Evolutionary conservation across 1,284 basidiomycete species (phyloP), one percentile per base, ranked within the genome.

Genomic region (Fomes fomentarius): DNA sequence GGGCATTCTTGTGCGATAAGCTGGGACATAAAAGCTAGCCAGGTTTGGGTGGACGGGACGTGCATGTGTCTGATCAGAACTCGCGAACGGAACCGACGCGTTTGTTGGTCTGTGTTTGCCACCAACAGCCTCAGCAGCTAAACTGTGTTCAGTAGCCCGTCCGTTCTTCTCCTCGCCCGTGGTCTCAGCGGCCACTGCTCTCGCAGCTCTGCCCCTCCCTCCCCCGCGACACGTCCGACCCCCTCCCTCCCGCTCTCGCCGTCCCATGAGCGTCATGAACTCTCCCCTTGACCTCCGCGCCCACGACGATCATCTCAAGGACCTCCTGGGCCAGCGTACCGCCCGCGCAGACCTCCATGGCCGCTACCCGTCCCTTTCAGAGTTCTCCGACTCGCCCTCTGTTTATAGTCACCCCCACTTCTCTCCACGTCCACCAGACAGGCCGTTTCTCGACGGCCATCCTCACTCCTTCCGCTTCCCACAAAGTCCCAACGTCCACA

Each of bases 381-480:
- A 85, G 60, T 78, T 78, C 60, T 77, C 82, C 41, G 85, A 88
- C 68, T 81, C 86, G 53, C 85, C 85, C 63, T 89, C 87, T 41
- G 72, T 87, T 59, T 88, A 89, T 67, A 84, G 80, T 66, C 79
- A 76, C 60, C 63, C 79, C 50, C 75, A 78, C 66, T 81, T 83
- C 67, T 83, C 83, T 39, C 81, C 80, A 40, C 74, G 69, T 34
- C 70, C 74, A 9, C 64, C 64, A 30, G 68, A 73, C 58, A 61
- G 63, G 41, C 54, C 61, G 38, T 64, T 70, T 48, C 50, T 60
- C 44, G 66, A 66, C 51, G 56, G 63, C 35, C 59, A 65, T 52
- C 60, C 66, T 11, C 57, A 61, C 39, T 54, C 63, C 34, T 70
- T 69, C 56, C 66, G 69, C 54, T 66, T 71, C 60, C 68, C 56